Percentiles rank a stretch among this genome's conserved stretches.
Evolutionary conservation across 768 basidiomycete species (phyloP).

Genomic region (Podaxis pistillaris): DNA sequence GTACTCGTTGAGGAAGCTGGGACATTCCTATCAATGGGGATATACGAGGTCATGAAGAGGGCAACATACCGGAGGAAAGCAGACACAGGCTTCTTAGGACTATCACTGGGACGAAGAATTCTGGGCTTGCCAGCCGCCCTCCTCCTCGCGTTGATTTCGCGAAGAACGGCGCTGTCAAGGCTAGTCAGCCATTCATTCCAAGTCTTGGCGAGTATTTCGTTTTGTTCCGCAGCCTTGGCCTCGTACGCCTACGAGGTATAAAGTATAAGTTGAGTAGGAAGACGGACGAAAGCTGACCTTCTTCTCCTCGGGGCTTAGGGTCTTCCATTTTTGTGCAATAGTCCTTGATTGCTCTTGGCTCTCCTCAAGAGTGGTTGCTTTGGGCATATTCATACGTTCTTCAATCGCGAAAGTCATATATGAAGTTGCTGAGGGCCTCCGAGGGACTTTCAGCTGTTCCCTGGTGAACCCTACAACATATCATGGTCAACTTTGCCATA

Average conservation of each 20-base stretch:
- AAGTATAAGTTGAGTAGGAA: background rate
- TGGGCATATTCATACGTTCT: background rate
- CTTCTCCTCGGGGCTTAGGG: constrained; percentile 3
- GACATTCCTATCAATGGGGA: background rate
- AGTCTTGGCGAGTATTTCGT: constrained; percentile 3
- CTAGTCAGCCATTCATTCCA: constrained; percentile 18
- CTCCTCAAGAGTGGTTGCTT: background rate
- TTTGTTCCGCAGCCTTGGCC: background rate
- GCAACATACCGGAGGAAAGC: constrained; percentile 15
- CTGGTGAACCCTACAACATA: background rate
- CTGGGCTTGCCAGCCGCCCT: constrained; percentile 4
- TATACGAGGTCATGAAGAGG: background rate
- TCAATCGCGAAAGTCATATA: background rate
- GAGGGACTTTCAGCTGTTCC: background rate
- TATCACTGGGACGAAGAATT: background rate
- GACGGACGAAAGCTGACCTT: background rate
- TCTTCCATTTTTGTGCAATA: background rate
- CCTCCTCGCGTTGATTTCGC: constrained; percentile 17
- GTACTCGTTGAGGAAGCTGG: constrained; percentile 10
- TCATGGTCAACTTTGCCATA: background rate
- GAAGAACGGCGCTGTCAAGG: constrained; percentile 17
- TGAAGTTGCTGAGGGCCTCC: background rate
- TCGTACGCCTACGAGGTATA: constrained; percentile 5
- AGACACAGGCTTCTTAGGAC: background rate
- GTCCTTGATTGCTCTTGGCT: background rate